Percentiles rank a stretch among this genome's conserved stretches.
Conservation (phyloP, 78 protist genomes). For the Dictyostelium firmibasis region DNA sequence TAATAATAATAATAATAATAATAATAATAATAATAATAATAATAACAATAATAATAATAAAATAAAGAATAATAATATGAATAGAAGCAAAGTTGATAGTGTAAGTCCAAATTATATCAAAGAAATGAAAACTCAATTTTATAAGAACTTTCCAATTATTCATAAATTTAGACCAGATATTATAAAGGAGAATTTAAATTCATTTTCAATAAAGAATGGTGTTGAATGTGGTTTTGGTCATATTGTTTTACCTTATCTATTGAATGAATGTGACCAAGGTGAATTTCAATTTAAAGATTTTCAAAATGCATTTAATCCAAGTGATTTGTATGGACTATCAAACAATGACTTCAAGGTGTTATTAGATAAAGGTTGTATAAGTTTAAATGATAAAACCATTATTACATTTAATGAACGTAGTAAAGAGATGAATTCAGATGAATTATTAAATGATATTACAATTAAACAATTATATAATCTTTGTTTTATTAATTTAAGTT, state of each 20-base stretch:
- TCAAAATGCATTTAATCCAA: neutral
- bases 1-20: neutral
- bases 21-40: neutral
- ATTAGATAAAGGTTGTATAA: neutral
- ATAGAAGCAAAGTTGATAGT: too few species aligned
- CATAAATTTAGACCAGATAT: neutral
- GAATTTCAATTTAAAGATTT: neutral
- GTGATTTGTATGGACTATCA: neutral
- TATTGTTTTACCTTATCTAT: neutral
- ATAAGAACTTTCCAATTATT: neutral
- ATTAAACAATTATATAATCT: neutral
- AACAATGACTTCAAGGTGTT: neutral
- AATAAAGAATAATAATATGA: neutral
- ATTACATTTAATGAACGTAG: neutral
- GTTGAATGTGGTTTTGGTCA: neutral
- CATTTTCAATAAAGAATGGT: neutral
- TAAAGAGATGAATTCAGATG: neutral
- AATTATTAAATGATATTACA: neutral
- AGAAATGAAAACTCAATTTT: neutral
- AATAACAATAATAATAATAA: neutral
- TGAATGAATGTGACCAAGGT: neutral
- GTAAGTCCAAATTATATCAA: neutral
- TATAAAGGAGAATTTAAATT: neutral
- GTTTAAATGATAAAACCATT: neutral
- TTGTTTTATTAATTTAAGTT: neutral